Evolutionary conservation across 148 eudicot species (phyloP), one percentile per base, ranked within the genome.

Genomic region (Rhododendron kiyosumense): DNA sequence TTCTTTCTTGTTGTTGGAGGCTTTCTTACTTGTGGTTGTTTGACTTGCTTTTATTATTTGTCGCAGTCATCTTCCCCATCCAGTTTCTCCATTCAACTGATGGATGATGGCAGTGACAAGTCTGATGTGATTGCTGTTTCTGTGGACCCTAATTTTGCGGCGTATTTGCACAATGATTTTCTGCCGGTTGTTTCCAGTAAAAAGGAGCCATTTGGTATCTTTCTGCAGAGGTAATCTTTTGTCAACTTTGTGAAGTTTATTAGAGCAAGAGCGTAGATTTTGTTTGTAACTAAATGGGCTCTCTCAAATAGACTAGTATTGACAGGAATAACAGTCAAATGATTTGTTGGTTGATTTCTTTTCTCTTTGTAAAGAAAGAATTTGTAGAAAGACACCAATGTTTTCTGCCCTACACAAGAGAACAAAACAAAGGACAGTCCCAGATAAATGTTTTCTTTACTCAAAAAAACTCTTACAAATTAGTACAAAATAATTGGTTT

Each of bases 111-210:
- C 79, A 91, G 91, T 88, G 97, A 94, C 86, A 95, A 95, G 91
- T 92, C 94, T 83, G 99, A 96, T 81, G 92, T 93, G 87, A 93
- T 95, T 81, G 94, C 98, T 32, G 98, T 95, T 85, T 94, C 97
- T 71, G 74, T 96, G 84, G 98, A 96, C 81, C 98, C 99, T 80
- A 92, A 92, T 85, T 96, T 96, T 91, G 89, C 94, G 10, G 90
- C 90, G 71, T 93, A 96, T 92, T 89, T 96, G 54, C 83, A 88
- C 84, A 93, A 93, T 61, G 98, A 96, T 82, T 95, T 92, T 87
- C 91, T 96, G 32, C 89, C 95, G 7, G 85, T 90, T 59, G 83
- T 81, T 84, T 71, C 92, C 83, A 86, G 87, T 78, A 92, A 89
- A 84, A 95, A 94, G 86, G 94, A 91, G 87, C 91, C 93, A 18